A percentile compares a stretch with the other conserved stretches of the same genome.
Evolutionary conservation across 108 stramenopile species (phyloP).

Genomic region (Cyclotella kingstonii): DNA sequence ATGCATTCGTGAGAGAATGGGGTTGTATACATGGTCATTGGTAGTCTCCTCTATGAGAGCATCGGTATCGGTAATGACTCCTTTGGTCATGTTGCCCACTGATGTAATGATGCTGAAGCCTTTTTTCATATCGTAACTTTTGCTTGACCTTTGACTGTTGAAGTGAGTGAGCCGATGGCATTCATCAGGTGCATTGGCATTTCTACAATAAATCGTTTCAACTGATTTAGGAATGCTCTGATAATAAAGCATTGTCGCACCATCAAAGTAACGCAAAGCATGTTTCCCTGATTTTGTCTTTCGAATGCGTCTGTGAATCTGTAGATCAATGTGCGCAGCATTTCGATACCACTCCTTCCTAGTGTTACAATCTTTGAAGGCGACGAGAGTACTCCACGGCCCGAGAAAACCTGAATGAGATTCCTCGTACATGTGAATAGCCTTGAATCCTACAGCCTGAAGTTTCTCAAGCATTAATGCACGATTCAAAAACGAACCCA

Average conservation of each 20-base stretch:
- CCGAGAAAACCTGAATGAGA: conserved; percentile 50
- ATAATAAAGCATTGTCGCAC: conserved; percentile 27
- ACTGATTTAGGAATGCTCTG: conserved; percentile 27
- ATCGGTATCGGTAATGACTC: too few relatives aligned
- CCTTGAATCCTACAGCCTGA: conserved; percentile 53
- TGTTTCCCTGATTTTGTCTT: conserved; percentile 22
- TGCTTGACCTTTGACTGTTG: too few relatives aligned
- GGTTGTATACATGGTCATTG: too few relatives aligned
- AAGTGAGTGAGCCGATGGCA: too few relatives aligned
- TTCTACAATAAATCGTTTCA: conserved; percentile 29
- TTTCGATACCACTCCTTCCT: conserved; percentile 49
- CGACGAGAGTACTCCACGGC: conserved; percentile 59
- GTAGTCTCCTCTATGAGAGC: too few relatives aligned
- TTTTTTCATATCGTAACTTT: too few relatives aligned
- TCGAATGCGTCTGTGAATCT: conserved; percentile 18
- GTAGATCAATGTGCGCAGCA: conserved; percentile 31
- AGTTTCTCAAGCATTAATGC: conserved; percentile 51
- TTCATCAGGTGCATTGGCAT: conserved; percentile 10
- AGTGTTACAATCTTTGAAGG: conserved; percentile 48
- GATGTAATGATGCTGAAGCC: too few relatives aligned
- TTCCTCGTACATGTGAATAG: conserved; percentile 63
- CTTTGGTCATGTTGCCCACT: too few relatives aligned
- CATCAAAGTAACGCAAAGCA: conserved; percentile 33
- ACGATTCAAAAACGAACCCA: conserved; percentile 46
- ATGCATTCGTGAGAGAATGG: too few relatives aligned